Base-by-base conservation (phyloP, 257 asterid genomes). In the Scutellaria barbata region DNA sequence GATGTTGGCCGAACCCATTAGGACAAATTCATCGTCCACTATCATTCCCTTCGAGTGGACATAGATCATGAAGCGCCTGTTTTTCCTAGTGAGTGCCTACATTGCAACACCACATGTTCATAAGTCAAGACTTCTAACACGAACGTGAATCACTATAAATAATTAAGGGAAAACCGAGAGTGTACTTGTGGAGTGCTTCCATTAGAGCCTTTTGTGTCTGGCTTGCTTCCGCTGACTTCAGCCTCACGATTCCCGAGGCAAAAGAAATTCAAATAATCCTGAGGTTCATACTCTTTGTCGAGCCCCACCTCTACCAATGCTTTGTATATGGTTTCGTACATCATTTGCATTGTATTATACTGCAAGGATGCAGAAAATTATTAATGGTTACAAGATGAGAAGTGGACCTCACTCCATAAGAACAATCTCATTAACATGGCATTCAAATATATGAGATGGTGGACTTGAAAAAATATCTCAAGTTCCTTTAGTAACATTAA, bases 1-100 rank as follows among this genome's bases (percentile, higher is more conserved):
- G 79, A 93, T 93, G 81, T 93, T 93, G 48, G 98, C 98, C 10
- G 98, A 93, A 13, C 98, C 98, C 72, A 93, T 9, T 53, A 93
- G 55, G 68, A 90, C 90, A 76, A 80, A 90, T 69, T 92, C 97
- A 63, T 92, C 98, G 8, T 93, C 98, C 25, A 90, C 98, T 51
- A 93, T 89, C 96, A 93, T 89, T 67, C 98, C 97, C 88, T 93
- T 93, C 5, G 98, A 92, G 76, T 93, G 98, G 7, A 93, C 98
- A 53, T 93, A 90, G 40, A 90, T 89, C 98, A 90, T 93, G 80
- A 93, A 90, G 1, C 97, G 89, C 14, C 88, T 71, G 77, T 74
- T 85, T 75, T 81, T 89, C 71, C 82, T 81, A 51, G 84, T 72
- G 45, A 84, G 86, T 10, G 78, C 96, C 98, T 92, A 69, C 13